These are phyloP conservation scores for Hymenoscyphus infarciens DNA, from an alignment of 2,329 filamentous ascomycete species.

Conservation along the genomic window DNA sequence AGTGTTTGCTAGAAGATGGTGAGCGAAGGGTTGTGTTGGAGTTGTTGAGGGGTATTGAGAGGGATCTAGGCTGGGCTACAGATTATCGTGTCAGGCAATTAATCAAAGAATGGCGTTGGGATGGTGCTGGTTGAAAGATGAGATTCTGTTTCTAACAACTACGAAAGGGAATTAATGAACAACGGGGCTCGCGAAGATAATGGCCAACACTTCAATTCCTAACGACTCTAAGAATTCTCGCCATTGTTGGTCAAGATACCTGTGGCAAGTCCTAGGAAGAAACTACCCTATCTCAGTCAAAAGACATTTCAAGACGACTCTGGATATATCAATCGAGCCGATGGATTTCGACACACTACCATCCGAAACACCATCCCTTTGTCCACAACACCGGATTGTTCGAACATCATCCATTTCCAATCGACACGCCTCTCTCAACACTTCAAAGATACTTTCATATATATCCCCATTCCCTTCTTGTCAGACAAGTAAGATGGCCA, in stretches of 20 bases:
- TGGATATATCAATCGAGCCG: not conserved
- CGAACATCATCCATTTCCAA: not conserved
- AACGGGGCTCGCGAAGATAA: not conserved
- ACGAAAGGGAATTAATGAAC: not conserved
- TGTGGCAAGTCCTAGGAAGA: not conserved
- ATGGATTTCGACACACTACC: not conserved
- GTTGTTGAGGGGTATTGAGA: conserved; percentile 55
- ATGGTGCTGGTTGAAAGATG: conserved; percentile 17
- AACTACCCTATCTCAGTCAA: not conserved
- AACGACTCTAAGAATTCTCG: not conserved
- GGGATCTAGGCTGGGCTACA: conserved; percentile 62
- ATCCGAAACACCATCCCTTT: not conserved
- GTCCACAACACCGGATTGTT: not conserved
- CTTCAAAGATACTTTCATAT: not conserved
- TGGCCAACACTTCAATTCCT: not conserved
- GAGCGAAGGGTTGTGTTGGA: conserved; percentile 54
- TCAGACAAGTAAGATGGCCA: not conserved
- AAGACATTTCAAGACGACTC: not conserved
- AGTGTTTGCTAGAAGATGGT: conserved; percentile 51
- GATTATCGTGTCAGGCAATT: conserved; percentile 56
- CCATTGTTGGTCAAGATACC: not conserved
- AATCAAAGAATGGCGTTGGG: conserved; percentile 41
- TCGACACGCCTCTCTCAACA: not conserved
- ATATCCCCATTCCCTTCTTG: not conserved
- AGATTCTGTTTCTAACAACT: not conserved